Base-by-base conservation (phyloP, 208 protist genomes). In the Porcisia hertigi region DNA sequence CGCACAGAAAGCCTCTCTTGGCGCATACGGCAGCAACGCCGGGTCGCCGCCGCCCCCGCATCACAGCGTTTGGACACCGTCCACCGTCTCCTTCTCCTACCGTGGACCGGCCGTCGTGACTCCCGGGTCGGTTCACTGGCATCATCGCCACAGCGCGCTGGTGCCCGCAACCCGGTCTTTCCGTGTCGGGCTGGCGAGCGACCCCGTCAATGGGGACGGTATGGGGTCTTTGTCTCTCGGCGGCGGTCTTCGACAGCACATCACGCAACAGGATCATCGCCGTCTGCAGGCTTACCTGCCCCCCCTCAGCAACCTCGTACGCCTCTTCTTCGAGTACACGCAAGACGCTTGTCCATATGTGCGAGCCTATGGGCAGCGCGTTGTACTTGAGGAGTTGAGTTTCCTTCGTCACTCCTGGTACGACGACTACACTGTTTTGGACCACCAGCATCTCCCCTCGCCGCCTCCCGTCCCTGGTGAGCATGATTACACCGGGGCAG, bases 311-410 rank as follows among this genome's bases (percentile, higher is more conserved):
- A 87, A 90, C 71, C 73, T 92, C 52, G 77, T 90, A 6, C 86
- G 86, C 3, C 73, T 89, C 62, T 84, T 83, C 45, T 75, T 90
- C 8, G 84, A 90, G 81, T 76, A 84, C 65, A 86, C 87, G 20
- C 86, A 92, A 45, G 88, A 91, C 70, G 73, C 83, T 75, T 96
- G 89, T 73, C 90, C 88, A 23, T 86, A 88, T 81, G 85, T 92
- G 54, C 80, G 82, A 47, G 74, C 87, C 0, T 87, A 91, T 76
- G 84, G 86, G 11, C 81, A 81, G 54, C 87, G 86, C 45, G 82
- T 92, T 6, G 73, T 92, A 12, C 57, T 86, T n/a, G 88, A 94
- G 60, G 87, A 92, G 74, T 84, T 92, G 58, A 81, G 76, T 49
- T 86, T 91, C 43, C 78, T 94, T 58, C 74, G 81, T 45, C 81